phyloP scores from a whole-genome alignment of 78 protist species.

The Dictyostelium brefeldianum region DNA sequence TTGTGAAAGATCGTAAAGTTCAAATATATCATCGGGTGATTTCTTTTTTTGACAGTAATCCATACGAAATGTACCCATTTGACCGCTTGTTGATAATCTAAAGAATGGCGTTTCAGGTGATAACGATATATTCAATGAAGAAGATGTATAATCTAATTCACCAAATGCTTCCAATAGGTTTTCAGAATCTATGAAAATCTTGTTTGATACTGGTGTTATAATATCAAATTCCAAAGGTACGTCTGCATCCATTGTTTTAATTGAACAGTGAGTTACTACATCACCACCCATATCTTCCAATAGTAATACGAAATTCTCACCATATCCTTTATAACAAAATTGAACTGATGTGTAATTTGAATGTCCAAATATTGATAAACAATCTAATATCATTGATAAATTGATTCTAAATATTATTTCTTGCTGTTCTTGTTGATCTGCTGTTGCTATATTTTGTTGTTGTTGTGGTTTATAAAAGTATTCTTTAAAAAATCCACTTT shows the following conservation, averaged over 20 bases:
- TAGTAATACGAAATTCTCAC: constrained; percentile 6
- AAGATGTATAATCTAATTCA: constrained; percentile 37
- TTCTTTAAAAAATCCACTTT: constrained; percentile 47
- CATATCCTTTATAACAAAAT: constrained; percentile 54
- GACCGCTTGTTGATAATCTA: constrained; percentile 26
- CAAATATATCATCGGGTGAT: constrained; percentile 8
- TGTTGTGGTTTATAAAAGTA: constrained; percentile 14
- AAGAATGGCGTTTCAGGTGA: constrained; percentile 52
- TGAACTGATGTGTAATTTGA: constrained; percentile 23
- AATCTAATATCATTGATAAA: constrained; percentile 51
- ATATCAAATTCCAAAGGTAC: constrained; percentile 17
- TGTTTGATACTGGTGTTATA: neutral
- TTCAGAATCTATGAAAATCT: constrained; percentile 44
- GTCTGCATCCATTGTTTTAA: constrained; percentile 55
- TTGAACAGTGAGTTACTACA: constrained; percentile 35
- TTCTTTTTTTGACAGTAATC: constrained; percentile 17
- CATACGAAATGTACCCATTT: constrained; percentile 40
- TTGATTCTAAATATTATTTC: constrained; percentile 19
- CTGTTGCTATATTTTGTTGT: neutral
- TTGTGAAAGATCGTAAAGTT: neutral
- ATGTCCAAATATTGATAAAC: constrained; percentile 38
- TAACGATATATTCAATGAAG: neutral
- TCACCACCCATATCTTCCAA: constrained; percentile 46
- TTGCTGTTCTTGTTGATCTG: neutral
- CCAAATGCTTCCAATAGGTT: constrained; percentile 63